Evolutionary conservation across 1,284 basidiomycete species (phyloP), one percentile per base, ranked within the genome.

Genomic region (Ceratobasidium sp.): DNA sequence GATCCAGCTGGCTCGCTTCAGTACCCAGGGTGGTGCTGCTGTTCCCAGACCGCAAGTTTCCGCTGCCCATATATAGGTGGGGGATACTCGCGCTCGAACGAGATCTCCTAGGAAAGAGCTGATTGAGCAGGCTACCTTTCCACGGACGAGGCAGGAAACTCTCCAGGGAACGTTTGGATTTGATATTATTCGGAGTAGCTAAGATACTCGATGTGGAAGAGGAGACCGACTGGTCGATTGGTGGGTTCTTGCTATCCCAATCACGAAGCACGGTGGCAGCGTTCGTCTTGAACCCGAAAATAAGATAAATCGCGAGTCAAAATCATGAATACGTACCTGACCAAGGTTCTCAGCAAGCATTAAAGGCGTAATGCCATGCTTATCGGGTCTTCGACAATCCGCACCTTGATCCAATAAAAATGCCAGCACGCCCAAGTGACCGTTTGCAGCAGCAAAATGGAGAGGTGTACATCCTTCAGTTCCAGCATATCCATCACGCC

Each of bases 371-470:
- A 94, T 86, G 6, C 94, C 95, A 84, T 95, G 92, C 84, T 97
- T 97, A 86, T 98, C 96, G 23, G 91, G 84, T 75, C 90, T 90
- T 83, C 92, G 88, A 27, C 94, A 90, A 77, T 90, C 88, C 4
- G 96, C 96, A 50, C 95, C 95, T 80, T 91, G 91, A 12, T 91
- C 88, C 38, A 98, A 90, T 54, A 98, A 90, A 41, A 93, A 90
- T 79, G 88, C 89, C 55, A 95, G 90, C 80, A 95, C 90, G n/a
- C 87, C 84, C 41, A 89, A 89, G 84, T 97, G 94, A 2, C 96
- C 96, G 80, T 97, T 96, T 23, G 96, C 95, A 35, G 95, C 93
- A 6, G 96, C 96, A 83, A 97, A 98, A 83, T 98, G 96, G 20
- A 98, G 89, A 0, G 96, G 94, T 0, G 96, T 97, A 0, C 68